Percentiles rank a stretch among this genome's conserved stretches.
Conservation (phyloP, 352 stramenopile species). For the Phytophthora megakarya region DNA sequence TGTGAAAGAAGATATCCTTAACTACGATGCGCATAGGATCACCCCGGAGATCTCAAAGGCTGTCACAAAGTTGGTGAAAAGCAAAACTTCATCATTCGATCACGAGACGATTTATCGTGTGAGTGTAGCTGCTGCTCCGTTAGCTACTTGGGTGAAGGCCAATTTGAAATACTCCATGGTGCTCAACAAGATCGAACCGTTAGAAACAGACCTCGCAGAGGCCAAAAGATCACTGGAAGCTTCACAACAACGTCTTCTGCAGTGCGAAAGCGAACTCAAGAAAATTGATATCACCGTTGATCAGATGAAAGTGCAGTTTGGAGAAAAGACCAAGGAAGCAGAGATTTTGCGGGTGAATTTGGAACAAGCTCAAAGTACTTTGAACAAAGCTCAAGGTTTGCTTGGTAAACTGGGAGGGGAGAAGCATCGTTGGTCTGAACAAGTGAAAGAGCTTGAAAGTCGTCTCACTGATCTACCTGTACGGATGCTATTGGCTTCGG, state of each 20-base stretch:
- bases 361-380: slow-evolving; percentile 85
- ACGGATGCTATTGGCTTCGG: slow-evolving; percentile 90
- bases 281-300: slow-evolving; percentile 90
- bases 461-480: slow-evolving; percentile 86
- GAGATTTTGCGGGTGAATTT: slow-evolving; percentile 90
- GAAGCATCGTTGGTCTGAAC: slow-evolving; percentile 90
- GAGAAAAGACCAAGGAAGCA: slow-evolving; percentile 92
- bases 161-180: slow-evolving; percentile 96
- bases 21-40: slow-evolving; percentile 94
- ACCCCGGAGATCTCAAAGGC: slow-evolving; percentile 90
- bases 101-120: slow-evolving; percentile 94
- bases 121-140: slow-evolving; percentile 92
- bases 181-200: slow-evolving; percentile 94
- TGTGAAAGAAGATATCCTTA: slow-evolving; percentile 97
- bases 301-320: slow-evolving; percentile 93
- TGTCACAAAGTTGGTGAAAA: slow-evolving; percentile 93
- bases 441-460: slow-evolving; percentile 85
- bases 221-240: slow-evolving; percentile 88
- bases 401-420: slow-evolving; percentile 92
- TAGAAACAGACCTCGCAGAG: slow-evolving; percentile 91
- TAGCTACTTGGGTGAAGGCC: slow-evolving; percentile 96
- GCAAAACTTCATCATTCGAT: slow-evolving; percentile 93
- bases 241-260: slow-evolving; percentile 84
- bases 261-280: slow-evolving; percentile 91
- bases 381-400: slow-evolving; percentile 92